These are phyloP conservation scores for Diaporthe vexans DNA, from an alignment of 2,329 filamentous ascomycete genomes.

Conservation along the genomic window DNA sequence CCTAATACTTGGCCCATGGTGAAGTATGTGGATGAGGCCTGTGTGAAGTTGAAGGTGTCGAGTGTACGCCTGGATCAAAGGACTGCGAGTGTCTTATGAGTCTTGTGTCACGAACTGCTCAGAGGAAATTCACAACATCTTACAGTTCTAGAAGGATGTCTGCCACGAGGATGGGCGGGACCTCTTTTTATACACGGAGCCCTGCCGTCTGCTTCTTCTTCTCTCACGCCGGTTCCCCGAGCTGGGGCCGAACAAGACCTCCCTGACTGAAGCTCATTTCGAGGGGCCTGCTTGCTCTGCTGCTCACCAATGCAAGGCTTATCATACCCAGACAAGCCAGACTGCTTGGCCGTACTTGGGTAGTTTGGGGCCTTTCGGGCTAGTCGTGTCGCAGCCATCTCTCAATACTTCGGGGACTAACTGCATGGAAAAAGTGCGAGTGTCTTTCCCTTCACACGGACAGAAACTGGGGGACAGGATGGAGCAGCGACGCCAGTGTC, in stretches of 20 bases:
- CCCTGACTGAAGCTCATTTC: conserved; percentile 21
- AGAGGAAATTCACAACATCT: conserved; percentile 10
- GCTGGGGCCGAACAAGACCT: conserved; percentile 15
- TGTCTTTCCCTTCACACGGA: conserved; percentile 32
- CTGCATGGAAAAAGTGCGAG: conserved; percentile 25
- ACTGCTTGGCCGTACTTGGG: conserved; percentile 23
- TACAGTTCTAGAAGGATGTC: conserved; percentile 28
- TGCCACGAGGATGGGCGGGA: conserved; percentile 25
- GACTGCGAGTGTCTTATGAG: not conserved
- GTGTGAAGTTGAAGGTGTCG: not conserved
- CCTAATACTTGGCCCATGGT: conserved; percentile 31
- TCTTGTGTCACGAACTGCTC: conserved; percentile 25
- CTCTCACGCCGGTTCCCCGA: conserved; percentile 15
- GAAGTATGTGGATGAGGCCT: conserved; percentile 13
- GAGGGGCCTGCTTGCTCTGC: not conserved
- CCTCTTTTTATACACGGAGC: conserved; percentile 30
- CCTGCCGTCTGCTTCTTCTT: conserved; percentile 8
- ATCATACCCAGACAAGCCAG: conserved; percentile 23
- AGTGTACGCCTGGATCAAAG: not conserved
- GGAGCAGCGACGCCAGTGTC: conserved; percentile 24
- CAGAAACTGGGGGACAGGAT: conserved; percentile 23
- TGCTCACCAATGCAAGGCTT: conserved; percentile 19
- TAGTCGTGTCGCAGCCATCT: conserved; percentile 33
- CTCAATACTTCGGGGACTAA: conserved; percentile 33
- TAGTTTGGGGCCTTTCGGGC: conserved; percentile 28